A percentile compares a stretch with the other conserved stretches of the same genome.
Evolutionary conservation across 352 stramenopile genomes (phyloP).

Genomic region (Sclerospora graminicola): DNA sequence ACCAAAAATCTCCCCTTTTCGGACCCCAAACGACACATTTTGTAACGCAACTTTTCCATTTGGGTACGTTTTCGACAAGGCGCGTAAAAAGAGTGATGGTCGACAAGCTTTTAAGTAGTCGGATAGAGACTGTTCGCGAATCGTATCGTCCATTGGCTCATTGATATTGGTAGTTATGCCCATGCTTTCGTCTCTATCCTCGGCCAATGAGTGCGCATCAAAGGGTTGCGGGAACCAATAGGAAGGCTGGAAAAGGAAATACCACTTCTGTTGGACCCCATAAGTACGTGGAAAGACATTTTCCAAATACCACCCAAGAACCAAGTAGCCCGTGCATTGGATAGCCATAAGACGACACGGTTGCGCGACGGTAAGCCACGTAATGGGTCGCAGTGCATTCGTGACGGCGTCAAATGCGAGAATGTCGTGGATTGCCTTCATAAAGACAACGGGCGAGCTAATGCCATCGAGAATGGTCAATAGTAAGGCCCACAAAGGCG

Average conservation of each 20-base stretch:
- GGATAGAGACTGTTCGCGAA: conserved; percentile 46
- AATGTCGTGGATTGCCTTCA: conserved; percentile 42
- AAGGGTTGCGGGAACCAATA: conserved; percentile 60
- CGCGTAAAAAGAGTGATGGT: conserved; percentile 45
- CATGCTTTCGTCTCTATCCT: conserved; percentile 7
- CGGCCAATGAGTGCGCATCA: conserved; percentile 1
- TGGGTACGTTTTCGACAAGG: conserved; percentile 54
- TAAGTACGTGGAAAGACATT: conserved; percentile 88
- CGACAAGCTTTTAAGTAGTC: conserved; percentile 50
- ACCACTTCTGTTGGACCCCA: conserved; percentile 87
- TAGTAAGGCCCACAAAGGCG: conserved; percentile 18
- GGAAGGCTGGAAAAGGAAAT: conserved; percentile 82
- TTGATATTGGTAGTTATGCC: conserved; percentile 14
- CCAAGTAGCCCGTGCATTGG: conserved; percentile 79
- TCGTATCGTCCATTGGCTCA: conserved; percentile 39
- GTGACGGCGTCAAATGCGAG: conserved; percentile 39
- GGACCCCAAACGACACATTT: conserved; percentile 82
- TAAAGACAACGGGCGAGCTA: conserved; percentile 66
- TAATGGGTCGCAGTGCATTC: conserved; percentile 24
- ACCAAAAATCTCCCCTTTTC: conserved; percentile 89
- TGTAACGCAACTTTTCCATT: conserved; percentile 72
- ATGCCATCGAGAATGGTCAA: conserved; percentile 35
- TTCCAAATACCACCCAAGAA: conserved; percentile 91
- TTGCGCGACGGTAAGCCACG: conserved; percentile 31
- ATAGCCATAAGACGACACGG: conserved; percentile 58